Percentiles rank a stretch among this genome's conserved stretches.
These are phyloP conservation scores for Cercospora sp. DNA, from an alignment of 2,329 filamentous ascomycete species.

Conservation along the genomic window DNA sequence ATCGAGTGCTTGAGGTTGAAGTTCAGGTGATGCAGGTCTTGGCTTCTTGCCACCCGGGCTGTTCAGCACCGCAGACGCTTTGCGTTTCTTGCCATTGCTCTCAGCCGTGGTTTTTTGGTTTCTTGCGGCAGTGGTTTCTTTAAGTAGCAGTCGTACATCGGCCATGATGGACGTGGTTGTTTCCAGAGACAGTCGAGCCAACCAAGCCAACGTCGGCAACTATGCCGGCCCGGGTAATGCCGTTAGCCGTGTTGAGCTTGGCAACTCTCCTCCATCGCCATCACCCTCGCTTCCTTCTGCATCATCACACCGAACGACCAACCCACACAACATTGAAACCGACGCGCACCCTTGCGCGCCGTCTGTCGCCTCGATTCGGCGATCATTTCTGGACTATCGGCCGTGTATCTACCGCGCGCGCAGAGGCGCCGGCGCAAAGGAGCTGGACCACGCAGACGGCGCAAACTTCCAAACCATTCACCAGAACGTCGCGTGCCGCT, in stretches of 20 bases:
- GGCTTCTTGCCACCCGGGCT: constrained; percentile 28
- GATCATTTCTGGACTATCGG: background rate
- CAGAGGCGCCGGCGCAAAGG: background rate
- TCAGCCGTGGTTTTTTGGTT: constrained; percentile 33
- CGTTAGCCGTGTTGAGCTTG: background rate
- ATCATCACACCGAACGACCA: background rate
- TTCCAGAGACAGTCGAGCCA: background rate
- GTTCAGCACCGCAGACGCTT: constrained; percentile 39
- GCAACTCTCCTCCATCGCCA: background rate
- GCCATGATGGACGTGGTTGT: constrained; percentile 56
- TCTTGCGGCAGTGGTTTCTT: constrained; percentile 72
- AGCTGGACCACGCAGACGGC: background rate
- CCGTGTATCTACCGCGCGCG: background rate
- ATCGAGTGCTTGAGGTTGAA: background rate
- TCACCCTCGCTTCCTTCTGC: background rate
- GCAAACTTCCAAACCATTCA: background rate
- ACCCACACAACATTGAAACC: background rate
- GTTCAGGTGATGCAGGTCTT: constrained; percentile 18
- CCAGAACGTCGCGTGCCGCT: background rate
- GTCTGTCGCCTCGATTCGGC: background rate
- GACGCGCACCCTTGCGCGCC: background rate
- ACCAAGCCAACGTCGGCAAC: background rate
- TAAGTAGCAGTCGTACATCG: constrained; percentile 76
- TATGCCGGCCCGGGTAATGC: background rate
- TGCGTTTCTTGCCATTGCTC: constrained; percentile 53